Percentiles rank a stretch among this genome's conserved stretches.
phyloP scores from a whole-genome alignment of 148 eudicot species.

The Camellia granthamiana region DNA sequence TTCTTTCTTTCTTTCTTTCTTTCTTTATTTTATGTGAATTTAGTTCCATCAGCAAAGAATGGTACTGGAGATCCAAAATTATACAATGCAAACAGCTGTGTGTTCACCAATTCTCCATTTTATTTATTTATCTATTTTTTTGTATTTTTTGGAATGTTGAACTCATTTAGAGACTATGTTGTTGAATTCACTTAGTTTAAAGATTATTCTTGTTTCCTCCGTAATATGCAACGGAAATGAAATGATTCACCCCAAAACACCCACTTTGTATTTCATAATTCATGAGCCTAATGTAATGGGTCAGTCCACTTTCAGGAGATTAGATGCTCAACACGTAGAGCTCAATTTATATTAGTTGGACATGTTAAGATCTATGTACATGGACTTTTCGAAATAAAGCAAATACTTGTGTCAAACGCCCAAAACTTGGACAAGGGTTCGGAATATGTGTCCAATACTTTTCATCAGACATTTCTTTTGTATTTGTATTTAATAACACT shows the following conservation, averaged over 20 bases:
- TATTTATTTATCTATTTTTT: neutral
- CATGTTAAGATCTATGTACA: neutral
- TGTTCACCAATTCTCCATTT: neutral
- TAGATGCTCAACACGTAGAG: neutral
- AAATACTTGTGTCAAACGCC: too few species aligned
- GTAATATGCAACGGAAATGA: neutral
- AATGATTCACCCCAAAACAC: neutral
- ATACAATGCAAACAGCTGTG: neutral
- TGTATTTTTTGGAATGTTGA: neutral
- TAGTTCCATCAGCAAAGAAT: neutral
- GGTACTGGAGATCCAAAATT: neutral
- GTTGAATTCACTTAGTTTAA: neutral
- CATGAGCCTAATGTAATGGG: neutral
- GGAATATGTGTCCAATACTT: too few species aligned
- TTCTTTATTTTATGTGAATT: neutral
- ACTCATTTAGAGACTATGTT: neutral
- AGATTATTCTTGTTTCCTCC: neutral
- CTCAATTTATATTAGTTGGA: neutral
- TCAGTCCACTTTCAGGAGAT: neutral
- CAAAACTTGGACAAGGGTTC: too few species aligned
- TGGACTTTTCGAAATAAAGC: too few species aligned
- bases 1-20: too few species aligned
- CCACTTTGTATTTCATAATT: too few species aligned
- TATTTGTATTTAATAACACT: too few species aligned
- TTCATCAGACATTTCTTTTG: too few species aligned